A percentile compares a stretch with the other conserved stretches of the same genome.
Evolutionary conservation across 257 asterid species (phyloP).

Genomic region (Penstemon barbatus): DNA sequence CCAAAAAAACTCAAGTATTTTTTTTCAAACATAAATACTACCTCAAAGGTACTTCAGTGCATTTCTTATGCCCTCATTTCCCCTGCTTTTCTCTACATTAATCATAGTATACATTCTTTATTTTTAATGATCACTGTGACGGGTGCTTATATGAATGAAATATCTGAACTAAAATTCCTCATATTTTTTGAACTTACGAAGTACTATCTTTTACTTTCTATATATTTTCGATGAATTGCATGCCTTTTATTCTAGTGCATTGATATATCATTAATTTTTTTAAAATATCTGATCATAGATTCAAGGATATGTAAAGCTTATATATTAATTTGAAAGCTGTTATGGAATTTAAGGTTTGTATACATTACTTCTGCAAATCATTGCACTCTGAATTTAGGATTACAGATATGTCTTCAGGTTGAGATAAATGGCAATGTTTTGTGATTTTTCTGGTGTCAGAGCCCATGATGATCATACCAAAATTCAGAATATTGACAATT

Average conservation of each 20-base stretch:
- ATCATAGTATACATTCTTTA: too few species aligned
- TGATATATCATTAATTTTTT: too few species aligned
- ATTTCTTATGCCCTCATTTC: too few species aligned
- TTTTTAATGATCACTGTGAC: neutral
- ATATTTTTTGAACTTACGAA: neutral
- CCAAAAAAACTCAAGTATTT: too few species aligned
- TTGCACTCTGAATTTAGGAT: conserved; percentile 13
- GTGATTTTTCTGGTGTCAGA: conserved; percentile 12
- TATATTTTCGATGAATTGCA: neutral
- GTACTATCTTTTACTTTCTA: neutral
- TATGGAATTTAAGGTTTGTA: neutral
- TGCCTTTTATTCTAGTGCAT: neutral
- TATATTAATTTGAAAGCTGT: conserved; percentile 3
- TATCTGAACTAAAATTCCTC: conserved; percentile 1
- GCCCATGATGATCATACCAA: conserved; percentile 18
- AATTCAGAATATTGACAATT: neutral
- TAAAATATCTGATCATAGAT: too few species aligned
- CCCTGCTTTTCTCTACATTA: too few species aligned
- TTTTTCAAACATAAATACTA: too few species aligned
- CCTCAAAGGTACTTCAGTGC: too few species aligned
- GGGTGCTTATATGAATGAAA: conserved; percentile 11
- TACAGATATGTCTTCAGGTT: conserved; percentile 10
- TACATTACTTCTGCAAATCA: conserved; percentile 3
- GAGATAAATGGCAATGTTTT: conserved; percentile 8
- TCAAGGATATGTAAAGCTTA: conserved; percentile 16